Evolutionary conservation across 129 eudicot species (phyloP), one percentile per base, ranked within the genome.

Genomic region (Lactuca sativa): DNA sequence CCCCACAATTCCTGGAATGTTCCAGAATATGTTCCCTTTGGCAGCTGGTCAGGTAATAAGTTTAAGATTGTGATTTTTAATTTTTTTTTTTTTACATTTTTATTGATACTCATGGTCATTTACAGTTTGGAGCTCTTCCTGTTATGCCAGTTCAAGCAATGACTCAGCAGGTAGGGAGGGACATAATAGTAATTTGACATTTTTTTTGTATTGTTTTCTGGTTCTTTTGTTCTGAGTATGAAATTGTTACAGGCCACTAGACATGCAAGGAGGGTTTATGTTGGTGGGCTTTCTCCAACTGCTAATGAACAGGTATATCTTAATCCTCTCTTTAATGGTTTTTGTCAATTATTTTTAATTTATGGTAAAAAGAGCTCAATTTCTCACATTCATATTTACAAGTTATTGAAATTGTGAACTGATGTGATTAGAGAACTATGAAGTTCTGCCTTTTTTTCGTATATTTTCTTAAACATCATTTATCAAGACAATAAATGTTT

Each of bases 211-310:
- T 59, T 37, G 4, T 37, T 47, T 59, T 54, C 38, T 32, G 13
- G 38, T 18, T 51, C 4, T 38, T 70, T 63, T 47, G 15, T 63
- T 56, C 3, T 30, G 11, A 43, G 38, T 48, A 32, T 44, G 6
- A 17, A 25, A 3, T 63, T 30, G 59, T 56, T 68, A 67, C 62
- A 93, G 99, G 97, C 99, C 54, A 95, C 99, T 8, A 84, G 99
- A 59, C 99, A 90, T 87, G 99, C 99, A 76, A 89, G 99, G 44
- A 87, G 96, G 80, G 89, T 95, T 64, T 95, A 95, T 83, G 97
- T 95, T 73, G 99, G 99, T 47, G 99, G 97, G 16, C 99, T 95
- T 61, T 76, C 99, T 47, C 88, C 99, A 4, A 82, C 89, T 58
- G 95, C 99, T 12, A 90, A 95, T 44, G 99, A 95, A 84, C 99